These are phyloP conservation scores for Lachnellula hyalina DNA, from an alignment of 2,329 filamentous ascomycete species.

Conservation along the genomic window DNA sequence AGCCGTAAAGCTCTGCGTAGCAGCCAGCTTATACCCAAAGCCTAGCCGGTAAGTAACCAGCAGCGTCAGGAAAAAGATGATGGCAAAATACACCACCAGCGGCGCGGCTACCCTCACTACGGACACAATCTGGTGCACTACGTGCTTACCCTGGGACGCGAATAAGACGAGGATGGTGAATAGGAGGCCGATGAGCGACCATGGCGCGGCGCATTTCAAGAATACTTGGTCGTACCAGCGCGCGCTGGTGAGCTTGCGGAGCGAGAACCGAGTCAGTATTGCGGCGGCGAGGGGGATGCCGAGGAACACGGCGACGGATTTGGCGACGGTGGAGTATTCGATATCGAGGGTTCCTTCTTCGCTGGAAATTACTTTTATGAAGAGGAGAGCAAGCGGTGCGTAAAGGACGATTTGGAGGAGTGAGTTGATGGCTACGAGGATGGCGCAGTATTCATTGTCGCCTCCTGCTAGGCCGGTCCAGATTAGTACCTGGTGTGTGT, in stretches of 20 bases:
- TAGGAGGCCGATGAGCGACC: conserved; percentile 74
- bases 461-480: conserved; percentile 77
- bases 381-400: conserved; percentile 59
- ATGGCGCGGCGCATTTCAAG: conserved; percentile 63
- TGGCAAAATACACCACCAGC: conserved; percentile 72
- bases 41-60: conserved; percentile 57
- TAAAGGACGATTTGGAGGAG: conserved; percentile 70
- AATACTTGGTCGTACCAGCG: conserved; percentile 65
- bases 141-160: conserved; percentile 69
- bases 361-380: conserved; percentile 63
- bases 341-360: conserved; percentile 38
- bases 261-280: conserved; percentile 62
- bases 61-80: conserved; percentile 69
- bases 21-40: conserved; percentile 64
- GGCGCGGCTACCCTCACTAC: conserved; percentile 78
- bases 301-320: conserved; percentile 77
- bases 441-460: conserved; percentile 76
- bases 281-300: conserved; percentile 79
- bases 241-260: conserved; percentile 50
- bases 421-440: conserved; percentile 71
- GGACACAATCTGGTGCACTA: conserved; percentile 77
- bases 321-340: conserved; percentile 64
- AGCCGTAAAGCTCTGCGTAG: conserved; percentile 81
- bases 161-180: conserved; percentile 87
- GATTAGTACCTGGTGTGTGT: conserved; percentile 45